These are phyloP conservation scores for Porphyridium purpureum DNA, from an alignment of 23 red algal species.

Conservation along the genomic window DNA sequence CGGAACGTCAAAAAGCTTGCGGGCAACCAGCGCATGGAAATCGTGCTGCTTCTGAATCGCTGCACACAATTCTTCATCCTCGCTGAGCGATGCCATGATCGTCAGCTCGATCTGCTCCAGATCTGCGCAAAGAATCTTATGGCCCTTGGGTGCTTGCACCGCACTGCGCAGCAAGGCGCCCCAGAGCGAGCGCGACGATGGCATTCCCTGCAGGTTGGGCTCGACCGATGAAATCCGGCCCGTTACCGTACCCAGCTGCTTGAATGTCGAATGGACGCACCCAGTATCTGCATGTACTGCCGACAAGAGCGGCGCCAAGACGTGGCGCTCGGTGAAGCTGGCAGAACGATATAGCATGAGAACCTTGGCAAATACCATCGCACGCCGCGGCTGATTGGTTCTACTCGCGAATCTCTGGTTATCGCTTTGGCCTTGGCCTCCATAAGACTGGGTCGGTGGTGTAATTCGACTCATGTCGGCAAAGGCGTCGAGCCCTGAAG, in stretches of 20 bases:
- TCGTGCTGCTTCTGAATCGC: slow-evolving; percentile 17
- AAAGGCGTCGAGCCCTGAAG: too few species aligned
- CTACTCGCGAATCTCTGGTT: neutral
- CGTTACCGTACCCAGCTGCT: slow-evolving; percentile 10
- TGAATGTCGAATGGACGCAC: slow-evolving; percentile 20
- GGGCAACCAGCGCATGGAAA: slow-evolving; percentile 21
- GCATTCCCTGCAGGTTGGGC: slow-evolving; percentile 38
- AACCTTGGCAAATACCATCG: slow-evolving; percentile 3
- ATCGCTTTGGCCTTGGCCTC: neutral
- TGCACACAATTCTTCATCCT: slow-evolving; percentile 9
- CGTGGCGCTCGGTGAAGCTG: neutral
- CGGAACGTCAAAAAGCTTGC: slow-evolving; percentile 3
- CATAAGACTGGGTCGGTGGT: too few species aligned
- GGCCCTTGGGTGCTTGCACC: slow-evolving; percentile 10
- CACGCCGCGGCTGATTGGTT: neutral
- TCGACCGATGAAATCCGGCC: slow-evolving; percentile 15
- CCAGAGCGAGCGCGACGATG: slow-evolving; percentile 4
- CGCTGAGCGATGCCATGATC: slow-evolving; percentile 33
- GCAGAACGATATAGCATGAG: slow-evolving; percentile 5
- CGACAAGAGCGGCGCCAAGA: neutral
- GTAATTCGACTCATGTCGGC: too few species aligned
- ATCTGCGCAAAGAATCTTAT: slow-evolving; percentile 24
- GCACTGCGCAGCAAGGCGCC: slow-evolving; percentile 10
- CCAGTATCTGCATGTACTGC: slow-evolving; percentile 1
- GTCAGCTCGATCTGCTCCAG: slow-evolving; percentile 55